A percentile compares a stretch with the other conserved stretches of the same genome.
These are phyloP conservation scores for Aspergillus tubingensis DNA, from an alignment of 2,329 filamentous ascomycete species.

Conservation along the genomic window DNA sequence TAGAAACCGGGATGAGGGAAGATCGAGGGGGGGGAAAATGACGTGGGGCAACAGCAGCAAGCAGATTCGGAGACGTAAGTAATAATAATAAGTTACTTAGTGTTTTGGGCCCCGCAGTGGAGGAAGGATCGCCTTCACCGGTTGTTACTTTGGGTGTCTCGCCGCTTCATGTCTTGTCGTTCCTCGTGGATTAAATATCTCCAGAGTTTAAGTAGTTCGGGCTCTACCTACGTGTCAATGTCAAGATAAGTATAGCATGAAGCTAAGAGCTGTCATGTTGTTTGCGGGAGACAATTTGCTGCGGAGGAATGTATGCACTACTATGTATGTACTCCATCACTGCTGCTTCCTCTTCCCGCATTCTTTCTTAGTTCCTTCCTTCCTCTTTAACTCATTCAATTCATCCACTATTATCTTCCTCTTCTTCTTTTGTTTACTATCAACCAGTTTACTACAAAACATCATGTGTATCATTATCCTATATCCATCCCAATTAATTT, in stretches of 20 bases:
- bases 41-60: conserved; percentile 8
- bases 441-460: background rate
- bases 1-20: conserved; percentile 2
- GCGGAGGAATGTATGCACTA: too few relatives aligned
- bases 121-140: conserved; percentile 11
- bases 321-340: too few relatives aligned
- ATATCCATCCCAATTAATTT: background rate
- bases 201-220: too few relatives aligned
- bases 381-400: background rate
- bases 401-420: background rate
- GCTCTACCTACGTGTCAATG: too few relatives aligned
- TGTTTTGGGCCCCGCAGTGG: conserved; percentile 1
- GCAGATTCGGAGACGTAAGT: background rate
- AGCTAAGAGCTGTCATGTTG: too few relatives aligned
- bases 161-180: background rate
- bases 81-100: background rate
- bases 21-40: conserved; percentile 3
- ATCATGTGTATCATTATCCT: background rate
- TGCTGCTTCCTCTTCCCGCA: too few relatives aligned
- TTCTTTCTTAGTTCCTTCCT: too few relatives aligned
- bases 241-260: too few relatives aligned
- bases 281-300: too few relatives aligned
- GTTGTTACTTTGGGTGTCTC: conserved; percentile 11
- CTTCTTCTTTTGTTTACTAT: background rate
- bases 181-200: background rate